Base-by-base conservation (phyloP, 1,284 basidiomycete species). In the Schizophyllum amplum region DNA sequence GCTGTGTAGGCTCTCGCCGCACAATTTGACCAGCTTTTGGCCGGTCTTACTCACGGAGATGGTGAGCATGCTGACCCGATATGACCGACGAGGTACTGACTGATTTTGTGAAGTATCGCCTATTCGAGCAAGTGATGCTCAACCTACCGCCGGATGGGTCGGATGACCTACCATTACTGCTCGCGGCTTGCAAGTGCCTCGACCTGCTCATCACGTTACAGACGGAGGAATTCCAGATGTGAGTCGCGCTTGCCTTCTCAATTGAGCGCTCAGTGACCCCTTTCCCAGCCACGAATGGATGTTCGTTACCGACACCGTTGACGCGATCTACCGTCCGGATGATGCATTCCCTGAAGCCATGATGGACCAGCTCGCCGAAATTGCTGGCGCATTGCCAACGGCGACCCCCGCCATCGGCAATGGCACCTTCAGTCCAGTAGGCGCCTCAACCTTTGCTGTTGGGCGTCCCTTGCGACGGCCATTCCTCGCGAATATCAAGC, bases 151-250 rank as follows among this genome's bases (percentile, higher is more conserved):
- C 80, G 0, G 90, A 95, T 68, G 86, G 85, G 1, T 89, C 90
- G 0, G 94, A 98, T 65, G 85, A 90, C 55, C 75, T 98, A 20
- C 81, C 84, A 20, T 76, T 96, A 11, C 76, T 98, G 47, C 77
- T 98, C 22, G 86, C 94, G 1, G 93, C 93, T 4, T 89, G 92
- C 75, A 99, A 99, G 72, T 90, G 97, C 67, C 74, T 99, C 24
- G 97, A 99, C 70, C 76, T 98, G 15, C 75, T 99, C 17, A 78
- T 99, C 9, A 87, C 92, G 1, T 73, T 99, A 46, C 95, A 98
- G 70, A 96, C 93, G 0, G 92, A 95, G 65, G 97, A 99, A 68
- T 99, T 99, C 72, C 97, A 99, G 72, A 90, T 98, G 94, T 95
- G 67, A 64, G 86, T 64, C 5, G 47, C 22, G 20, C 53, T 57